Percentiles rank a stretch among this genome's conserved stretches.
Conservation (phyloP, 345 rosid genomes). For the Salix viminalis region DNA sequence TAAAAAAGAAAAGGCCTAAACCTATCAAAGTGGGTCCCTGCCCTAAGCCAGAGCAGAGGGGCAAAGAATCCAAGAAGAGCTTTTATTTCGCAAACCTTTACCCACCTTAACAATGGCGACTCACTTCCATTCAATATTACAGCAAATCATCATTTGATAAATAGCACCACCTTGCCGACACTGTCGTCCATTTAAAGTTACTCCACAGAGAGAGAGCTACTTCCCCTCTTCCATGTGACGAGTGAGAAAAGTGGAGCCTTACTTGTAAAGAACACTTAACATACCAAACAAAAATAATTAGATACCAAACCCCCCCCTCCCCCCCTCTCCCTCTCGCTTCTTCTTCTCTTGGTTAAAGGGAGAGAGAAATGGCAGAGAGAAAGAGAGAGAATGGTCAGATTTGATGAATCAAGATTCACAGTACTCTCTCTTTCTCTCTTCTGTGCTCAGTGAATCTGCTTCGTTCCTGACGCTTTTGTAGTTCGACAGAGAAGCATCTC, state of each 20-base stretch:
- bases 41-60: not conserved
- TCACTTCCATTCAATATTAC: not conserved
- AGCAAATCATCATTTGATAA: not conserved
- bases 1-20: not conserved
- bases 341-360: not conserved
- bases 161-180: conserved; percentile 26
- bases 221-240: conserved; percentile 20
- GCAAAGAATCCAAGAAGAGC: conserved; percentile 1
- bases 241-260: not conserved
- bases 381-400: conserved; percentile 1
- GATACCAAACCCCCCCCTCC: not conserved
- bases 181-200: conserved; percentile 19
- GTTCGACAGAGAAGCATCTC: not conserved
- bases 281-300: not conserved
- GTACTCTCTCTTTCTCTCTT: not conserved
- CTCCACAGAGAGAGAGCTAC: not conserved
- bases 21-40: not conserved
- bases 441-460: conserved; percentile 6
- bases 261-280: not conserved
- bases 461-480: conserved; percentile 12
- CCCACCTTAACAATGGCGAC: conserved; percentile 8
- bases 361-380: conserved; percentile 10
- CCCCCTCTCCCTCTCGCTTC: not conserved
- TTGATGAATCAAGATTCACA: not conserved
- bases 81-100: not conserved